Evolutionary conservation across 768 basidiomycete species (phyloP).

Genomic region (Stropharia rugosoannulata): DNA sequence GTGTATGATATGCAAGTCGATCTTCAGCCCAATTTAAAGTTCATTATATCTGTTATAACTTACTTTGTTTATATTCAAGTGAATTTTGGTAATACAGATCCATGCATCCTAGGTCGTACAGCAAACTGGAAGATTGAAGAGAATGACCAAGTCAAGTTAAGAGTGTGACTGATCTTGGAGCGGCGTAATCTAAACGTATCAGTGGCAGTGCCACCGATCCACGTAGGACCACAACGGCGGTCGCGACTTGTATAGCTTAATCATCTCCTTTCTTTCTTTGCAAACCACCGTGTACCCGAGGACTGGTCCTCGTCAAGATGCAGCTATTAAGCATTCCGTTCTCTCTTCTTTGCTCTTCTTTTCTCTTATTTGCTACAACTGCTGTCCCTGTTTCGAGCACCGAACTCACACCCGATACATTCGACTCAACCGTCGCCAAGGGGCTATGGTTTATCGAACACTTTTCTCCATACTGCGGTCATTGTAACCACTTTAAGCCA

Average conservation of each 20-base stretch:
- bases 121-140: too few species aligned
- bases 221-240: not conserved
- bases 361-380: constrained; percentile 24
- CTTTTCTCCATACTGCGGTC: constrained; percentile 83
- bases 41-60: too few species aligned
- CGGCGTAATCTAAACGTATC: not conserved
- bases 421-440: constrained; percentile 45
- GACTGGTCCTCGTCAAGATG: constrained; percentile 14
- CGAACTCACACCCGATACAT: constrained; percentile 59
- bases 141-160: too few species aligned
- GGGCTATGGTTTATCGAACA: constrained; percentile 87
- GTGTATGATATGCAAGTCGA: too few species aligned
- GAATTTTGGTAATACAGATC: too few species aligned
- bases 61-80: too few species aligned
- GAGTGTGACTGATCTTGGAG: too few species aligned
- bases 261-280: not conserved
- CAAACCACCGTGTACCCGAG: constrained; percentile 5
- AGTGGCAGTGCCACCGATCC: not conserved
- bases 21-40: too few species aligned
- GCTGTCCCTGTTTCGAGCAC: constrained; percentile 34
- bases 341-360: constrained; percentile 27
- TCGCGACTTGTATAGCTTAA: not conserved
- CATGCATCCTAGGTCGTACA: too few species aligned
- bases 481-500: constrained; percentile 78
- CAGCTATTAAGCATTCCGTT: constrained; percentile 19